Base-by-base conservation (phyloP, 345 rosid genomes). In the Arabis alpina region DNA sequence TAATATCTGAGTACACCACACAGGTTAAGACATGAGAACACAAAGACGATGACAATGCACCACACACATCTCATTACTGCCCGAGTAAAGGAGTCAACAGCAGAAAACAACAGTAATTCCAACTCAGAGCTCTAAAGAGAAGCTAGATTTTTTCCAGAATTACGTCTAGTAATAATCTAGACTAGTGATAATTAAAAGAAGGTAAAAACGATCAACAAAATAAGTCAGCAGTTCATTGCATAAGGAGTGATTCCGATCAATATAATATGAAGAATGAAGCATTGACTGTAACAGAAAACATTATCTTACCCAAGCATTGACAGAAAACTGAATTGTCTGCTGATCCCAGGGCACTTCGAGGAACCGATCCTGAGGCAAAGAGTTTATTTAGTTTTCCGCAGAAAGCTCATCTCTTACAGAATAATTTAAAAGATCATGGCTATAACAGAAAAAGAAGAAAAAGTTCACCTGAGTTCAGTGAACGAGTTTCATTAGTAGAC, bases 271-370 rank as follows among this genome's bases (percentile, higher is more conserved):
- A 41, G 24, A 16, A 69, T 8, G 24, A 55, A 13, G 14, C 58
- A 25, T 5, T 11, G 41, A n/a, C 3, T 53, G 24, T 24, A 51
- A 52, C 6, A 32, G 24, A 47, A 61, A 39, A 39, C 53, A 39
- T 45, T 36, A 59, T 39, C 0, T 15, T 89, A 95, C 99, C 99
- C 99, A 95, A 78, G 99, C 93, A 88, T 87, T 92, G 83, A 92
- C 83, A 68, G 99, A 95, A 74, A 95, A 95, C 40, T 88, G 99
- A 76, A 95, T 78, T 8, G 99, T 95, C 71, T 86, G 86, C 28
- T 86, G 78, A 81, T 95, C 96, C 98, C 96, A 92, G 34, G 90
- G 97, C 64, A 88, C 37, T 70, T 76, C 96, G 82, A 59, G 93
- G 68, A 68, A 83, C 76, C 34, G 95, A 86, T 27, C 96, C 99